Conservation (phyloP, 306 rosid genomes). For the Macrotyloma uniflorum region DNA sequence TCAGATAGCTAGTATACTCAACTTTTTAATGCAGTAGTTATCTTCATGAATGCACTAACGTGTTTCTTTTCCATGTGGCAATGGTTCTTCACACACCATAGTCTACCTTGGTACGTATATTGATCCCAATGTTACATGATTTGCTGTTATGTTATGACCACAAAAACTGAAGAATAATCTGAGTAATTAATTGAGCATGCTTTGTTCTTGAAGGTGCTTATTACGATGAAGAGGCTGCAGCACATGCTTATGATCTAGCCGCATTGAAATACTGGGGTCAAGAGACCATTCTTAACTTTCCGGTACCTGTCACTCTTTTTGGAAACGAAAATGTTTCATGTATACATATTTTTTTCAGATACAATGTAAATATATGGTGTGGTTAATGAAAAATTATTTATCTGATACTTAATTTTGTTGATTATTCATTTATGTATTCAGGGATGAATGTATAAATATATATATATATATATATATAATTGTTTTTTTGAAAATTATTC, state of each 20-base stretch:
- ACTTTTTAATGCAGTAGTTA: not conserved
- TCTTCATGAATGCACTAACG: not conserved
- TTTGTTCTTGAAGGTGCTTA: conserved; percentile 67
- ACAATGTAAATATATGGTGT: too few relatives aligned
- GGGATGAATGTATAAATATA: too few relatives aligned
- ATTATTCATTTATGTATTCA: too few relatives aligned
- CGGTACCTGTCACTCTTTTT: too few relatives aligned
- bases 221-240: conserved; percentile 90
- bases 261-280: conserved; percentile 97
- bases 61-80: not conserved
- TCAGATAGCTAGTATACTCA: not conserved
- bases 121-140: not conserved
- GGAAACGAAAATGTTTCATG: too few relatives aligned
- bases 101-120: conserved; percentile 77
- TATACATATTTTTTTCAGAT: too few relatives aligned
- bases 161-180: not conserved
- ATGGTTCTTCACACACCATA: conserved; percentile 35
- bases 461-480: too few relatives aligned
- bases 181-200: not conserved
- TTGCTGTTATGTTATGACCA: not conserved
- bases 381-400: too few relatives aligned
- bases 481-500: too few relatives aligned
- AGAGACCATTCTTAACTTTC: conserved; percentile 81
- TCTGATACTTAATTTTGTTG: too few relatives aligned
- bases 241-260: conserved; percentile 96